phyloP scores from a whole-genome alignment of 140 eudicot species.

The Erigeron philadelphicus region DNA sequence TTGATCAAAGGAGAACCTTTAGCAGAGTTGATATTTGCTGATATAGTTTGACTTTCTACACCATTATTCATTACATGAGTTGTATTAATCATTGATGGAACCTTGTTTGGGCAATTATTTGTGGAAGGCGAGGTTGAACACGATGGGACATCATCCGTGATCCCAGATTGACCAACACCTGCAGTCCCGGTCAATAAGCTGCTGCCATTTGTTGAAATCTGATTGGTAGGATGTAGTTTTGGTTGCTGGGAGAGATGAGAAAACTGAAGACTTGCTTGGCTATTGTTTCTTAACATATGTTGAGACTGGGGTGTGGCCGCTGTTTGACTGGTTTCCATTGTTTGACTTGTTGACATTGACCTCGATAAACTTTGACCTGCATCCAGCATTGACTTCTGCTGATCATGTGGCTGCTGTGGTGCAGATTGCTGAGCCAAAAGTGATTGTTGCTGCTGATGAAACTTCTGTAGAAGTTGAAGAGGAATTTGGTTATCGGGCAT shows the following conservation, averaged over 20 bases:
- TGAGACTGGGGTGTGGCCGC: conserved; percentile 32
- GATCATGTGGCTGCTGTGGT: conserved; percentile 44
- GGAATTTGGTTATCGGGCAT: conserved; percentile 56
- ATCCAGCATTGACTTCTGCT: conserved; percentile 47
- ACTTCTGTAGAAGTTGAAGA: conserved; percentile 59
- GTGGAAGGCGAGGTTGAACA: conserved; percentile 94
- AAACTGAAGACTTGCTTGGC: conserved; percentile 43
- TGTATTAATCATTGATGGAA: conserved; percentile 37
- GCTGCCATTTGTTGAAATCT: conserved; percentile 45
- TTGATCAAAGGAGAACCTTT: conserved; percentile 46
- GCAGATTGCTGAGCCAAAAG: conserved; percentile 37
- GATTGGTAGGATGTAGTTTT: conserved; percentile 44
- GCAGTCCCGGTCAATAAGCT: conserved; percentile 47
- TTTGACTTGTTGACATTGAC: conserved; percentile 45
- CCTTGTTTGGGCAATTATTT: conserved; percentile 45
- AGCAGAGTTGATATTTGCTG: conserved; percentile 37
- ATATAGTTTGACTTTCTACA: conserved; percentile 34
- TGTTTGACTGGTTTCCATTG: conserved; percentile 39
- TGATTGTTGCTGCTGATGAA: conserved; percentile 56
- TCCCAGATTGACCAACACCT: conserved; percentile 52
- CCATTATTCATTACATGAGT: conserved; percentile 37
- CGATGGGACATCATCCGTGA: conserved; percentile 79
- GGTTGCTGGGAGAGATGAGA: conserved; percentile 46
- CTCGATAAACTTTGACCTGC: conserved; percentile 37
- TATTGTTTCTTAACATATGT: conserved; percentile 41